Evolutionary conservation across 2,329 filamentous ascomycete genomes (phyloP).

Genomic region (Ophiocordyceps unilateralis): DNA sequence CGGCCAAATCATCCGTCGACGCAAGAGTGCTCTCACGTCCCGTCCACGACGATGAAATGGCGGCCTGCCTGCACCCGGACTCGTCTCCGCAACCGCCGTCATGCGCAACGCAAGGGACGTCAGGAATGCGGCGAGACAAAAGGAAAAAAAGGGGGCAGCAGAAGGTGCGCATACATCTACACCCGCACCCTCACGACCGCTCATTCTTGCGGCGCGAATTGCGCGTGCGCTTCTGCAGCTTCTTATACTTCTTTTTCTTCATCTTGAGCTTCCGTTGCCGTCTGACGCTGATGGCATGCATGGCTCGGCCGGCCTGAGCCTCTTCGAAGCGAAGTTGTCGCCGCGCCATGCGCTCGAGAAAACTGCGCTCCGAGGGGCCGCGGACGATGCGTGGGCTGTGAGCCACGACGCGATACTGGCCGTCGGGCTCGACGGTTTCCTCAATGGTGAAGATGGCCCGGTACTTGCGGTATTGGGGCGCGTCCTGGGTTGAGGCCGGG

Average conservation of each 20-base stretch:
- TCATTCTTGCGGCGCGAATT: slow-evolving; percentile 76
- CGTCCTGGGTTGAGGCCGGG: slow-evolving; percentile 14
- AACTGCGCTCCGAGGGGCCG: slow-evolving; percentile 32
- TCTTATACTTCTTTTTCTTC: slow-evolving; percentile 99
- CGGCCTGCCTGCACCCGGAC: neutral
- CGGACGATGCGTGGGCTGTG: slow-evolving; percentile 41
- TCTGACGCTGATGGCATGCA: slow-evolving; percentile 80
- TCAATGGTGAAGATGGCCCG: slow-evolving; percentile 51
- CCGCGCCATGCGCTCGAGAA: slow-evolving; percentile 53
- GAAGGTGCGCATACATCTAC: neutral
- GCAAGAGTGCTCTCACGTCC: too few species aligned
- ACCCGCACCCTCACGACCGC: slow-evolving; percentile 21
- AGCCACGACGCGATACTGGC: slow-evolving; percentile 41
- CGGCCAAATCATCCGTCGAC: neutral
- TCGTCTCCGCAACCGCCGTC: neutral
- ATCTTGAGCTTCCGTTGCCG: slow-evolving; percentile 90
- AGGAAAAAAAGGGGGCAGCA: neutral
- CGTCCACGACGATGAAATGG: neutral
- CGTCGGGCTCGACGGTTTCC: slow-evolving; percentile 42
- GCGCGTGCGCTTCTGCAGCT: slow-evolving; percentile 84
- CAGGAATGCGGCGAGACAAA: neutral
- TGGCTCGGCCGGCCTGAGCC: slow-evolving; percentile 32
- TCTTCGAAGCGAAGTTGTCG: slow-evolving; percentile 45
- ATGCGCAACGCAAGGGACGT: neutral
- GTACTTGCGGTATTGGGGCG: slow-evolving; percentile 37